Conservation (phyloP, 768 basidiomycete genomes). For the Strobilomyces dryophilus region DNA sequence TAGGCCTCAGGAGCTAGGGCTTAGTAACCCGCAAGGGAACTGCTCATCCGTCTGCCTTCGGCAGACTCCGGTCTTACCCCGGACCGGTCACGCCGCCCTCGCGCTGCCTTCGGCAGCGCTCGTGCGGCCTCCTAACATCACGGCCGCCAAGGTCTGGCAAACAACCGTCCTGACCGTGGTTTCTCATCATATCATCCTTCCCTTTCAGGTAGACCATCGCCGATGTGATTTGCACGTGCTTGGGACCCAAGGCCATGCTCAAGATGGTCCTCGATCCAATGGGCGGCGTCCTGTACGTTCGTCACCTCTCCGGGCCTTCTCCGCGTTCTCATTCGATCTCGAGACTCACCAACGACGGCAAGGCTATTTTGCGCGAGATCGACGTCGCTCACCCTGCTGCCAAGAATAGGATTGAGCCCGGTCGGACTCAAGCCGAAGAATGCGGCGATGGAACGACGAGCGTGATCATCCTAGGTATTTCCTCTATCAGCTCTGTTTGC, state of each 20-base stretch:
- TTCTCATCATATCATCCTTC: background rate
- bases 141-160: conserved; percentile 80
- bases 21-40: too few species aligned
- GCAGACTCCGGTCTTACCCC: too few species aligned
- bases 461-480: conserved; percentile 91
- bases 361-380: conserved; percentile 96
- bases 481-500: background rate
- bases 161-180: too few species aligned
- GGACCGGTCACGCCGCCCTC: too few species aligned
- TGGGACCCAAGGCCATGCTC: conserved; percentile 97
- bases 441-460: conserved; percentile 93
- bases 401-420: conserved; percentile 99
- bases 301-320: background rate
- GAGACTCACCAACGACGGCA: conserved; percentile 97
- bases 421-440: conserved; percentile 97
- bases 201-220: conserved; percentile 71
- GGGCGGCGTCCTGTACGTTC: conserved; percentile 91
- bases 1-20: too few species aligned
- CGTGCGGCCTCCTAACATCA: too few species aligned
- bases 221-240: conserved; percentile 95
- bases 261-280: conserved; percentile 99
- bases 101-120: too few species aligned
- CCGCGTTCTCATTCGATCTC: background rate
- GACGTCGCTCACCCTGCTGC: conserved; percentile 99
- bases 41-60: too few species aligned